phyloP scores from a whole-genome alignment of 371 early-diverging fungal genomes.

The Mortierella sp. region DNA sequence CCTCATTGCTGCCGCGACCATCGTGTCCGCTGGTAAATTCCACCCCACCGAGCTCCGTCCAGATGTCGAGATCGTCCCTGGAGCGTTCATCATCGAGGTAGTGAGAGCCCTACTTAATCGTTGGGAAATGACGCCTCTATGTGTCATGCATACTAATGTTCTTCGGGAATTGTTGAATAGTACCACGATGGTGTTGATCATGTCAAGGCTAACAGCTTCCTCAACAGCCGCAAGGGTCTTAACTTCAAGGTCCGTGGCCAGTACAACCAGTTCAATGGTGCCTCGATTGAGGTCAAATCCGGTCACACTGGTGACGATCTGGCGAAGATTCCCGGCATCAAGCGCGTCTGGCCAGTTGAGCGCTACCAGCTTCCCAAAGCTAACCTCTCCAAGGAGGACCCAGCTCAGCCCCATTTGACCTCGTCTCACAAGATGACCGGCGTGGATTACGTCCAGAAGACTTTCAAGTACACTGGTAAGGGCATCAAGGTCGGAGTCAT shows the following conservation, averaged over 20 bases:
- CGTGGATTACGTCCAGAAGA: slow-evolving; percentile 61
- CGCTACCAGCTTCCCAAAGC: slow-evolving; percentile 20
- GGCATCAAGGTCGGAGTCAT: slow-evolving; percentile 75
- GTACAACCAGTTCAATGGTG: slow-evolving; percentile 42
- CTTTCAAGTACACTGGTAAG: slow-evolving; percentile 65
- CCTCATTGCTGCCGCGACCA: slow-evolving; percentile 32
- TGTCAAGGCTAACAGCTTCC: slow-evolving; percentile 32
- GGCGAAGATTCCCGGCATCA: slow-evolving; percentile 39
- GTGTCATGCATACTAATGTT: no score
- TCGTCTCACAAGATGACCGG: slow-evolving; percentile 71
- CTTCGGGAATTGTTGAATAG: no score
- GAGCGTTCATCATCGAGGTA: slow-evolving; percentile 58
- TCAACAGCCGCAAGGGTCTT: slow-evolving; percentile 33
- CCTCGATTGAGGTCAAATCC: slow-evolving; percentile 39
- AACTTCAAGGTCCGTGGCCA: slow-evolving; percentile 37
- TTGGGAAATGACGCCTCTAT: no score
- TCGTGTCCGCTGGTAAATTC: slow-evolving; percentile 46
- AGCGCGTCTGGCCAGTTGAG: slow-evolving; percentile 51
- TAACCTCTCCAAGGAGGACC: slow-evolving; percentile 16
- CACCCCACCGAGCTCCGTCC: slow-evolving; percentile 12
- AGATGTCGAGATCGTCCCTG: slow-evolving; percentile 41
- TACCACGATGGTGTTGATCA: slow-evolving; percentile 52
- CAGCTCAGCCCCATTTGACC: slow-evolving; percentile 18
- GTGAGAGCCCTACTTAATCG: no score
- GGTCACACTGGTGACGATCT: slow-evolving; percentile 30